Conservation (phyloP, 2,329 filamentous ascomycete genomes). For the Lasiodiplodia gonubiensis region DNA sequence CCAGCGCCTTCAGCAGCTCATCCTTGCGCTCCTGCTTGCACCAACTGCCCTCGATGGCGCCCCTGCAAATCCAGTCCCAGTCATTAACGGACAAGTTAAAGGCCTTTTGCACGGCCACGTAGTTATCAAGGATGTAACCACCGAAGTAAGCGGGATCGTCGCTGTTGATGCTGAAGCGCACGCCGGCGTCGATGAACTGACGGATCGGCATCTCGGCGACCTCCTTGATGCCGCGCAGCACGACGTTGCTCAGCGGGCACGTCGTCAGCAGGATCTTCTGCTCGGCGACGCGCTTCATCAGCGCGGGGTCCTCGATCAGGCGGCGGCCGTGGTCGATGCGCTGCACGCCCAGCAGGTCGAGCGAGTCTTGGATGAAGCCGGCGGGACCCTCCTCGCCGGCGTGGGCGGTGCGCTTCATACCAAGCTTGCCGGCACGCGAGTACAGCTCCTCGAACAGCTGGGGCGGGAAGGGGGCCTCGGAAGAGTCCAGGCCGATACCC, state of each 20-base stretch:
- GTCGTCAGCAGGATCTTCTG: conserved; percentile 69
- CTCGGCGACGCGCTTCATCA: conserved; percentile 64
- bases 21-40: conserved; percentile 67
- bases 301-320: conserved; percentile 63
- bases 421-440: conserved; percentile 54
- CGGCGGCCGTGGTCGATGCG: conserved; percentile 79
- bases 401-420: conserved; percentile 71
- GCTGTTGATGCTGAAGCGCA: conserved; percentile 74
- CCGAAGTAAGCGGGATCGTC: conserved; percentile 80
- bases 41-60: conserved; percentile 73
- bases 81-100: conserved; percentile 68
- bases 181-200: conserved; percentile 65
- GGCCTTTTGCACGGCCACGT: conserved; percentile 74
- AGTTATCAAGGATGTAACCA: conserved; percentile 76
- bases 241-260: conserved; percentile 76
- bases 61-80: conserved; percentile 68
- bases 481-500: conserved; percentile 73
- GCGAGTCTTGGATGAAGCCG: conserved; percentile 67
- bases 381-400: conserved; percentile 77
- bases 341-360: conserved; percentile 65
- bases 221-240: conserved; percentile 60
- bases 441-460: conserved; percentile 68
- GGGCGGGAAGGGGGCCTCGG: conserved; percentile 53
- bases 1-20: conserved; percentile 53
- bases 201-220: conserved; percentile 66